Conservation (phyloP, 208 protist genomes). For the Angomonas deanei region DNA sequence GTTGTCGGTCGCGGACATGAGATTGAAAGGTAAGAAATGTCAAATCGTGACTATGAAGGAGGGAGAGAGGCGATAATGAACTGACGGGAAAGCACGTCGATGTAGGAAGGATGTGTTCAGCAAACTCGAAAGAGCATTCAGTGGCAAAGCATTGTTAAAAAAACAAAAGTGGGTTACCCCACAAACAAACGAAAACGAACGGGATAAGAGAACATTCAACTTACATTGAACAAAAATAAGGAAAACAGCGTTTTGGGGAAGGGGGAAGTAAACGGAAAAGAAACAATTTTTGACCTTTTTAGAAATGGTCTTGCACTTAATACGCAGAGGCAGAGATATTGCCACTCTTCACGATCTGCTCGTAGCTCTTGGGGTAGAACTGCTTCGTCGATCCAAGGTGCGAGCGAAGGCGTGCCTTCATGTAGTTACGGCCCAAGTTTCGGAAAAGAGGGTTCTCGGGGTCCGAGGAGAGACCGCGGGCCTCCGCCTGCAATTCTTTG, state of each 20-base stretch:
- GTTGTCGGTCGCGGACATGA: not conserved
- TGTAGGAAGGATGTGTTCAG: too few species aligned
- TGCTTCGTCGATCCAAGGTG: not conserved
- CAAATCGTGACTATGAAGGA: not conserved
- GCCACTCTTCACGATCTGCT: not conserved
- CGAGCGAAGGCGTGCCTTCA: constrained; percentile 2
- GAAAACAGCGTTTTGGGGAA: not conserved
- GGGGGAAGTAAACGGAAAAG: not conserved
- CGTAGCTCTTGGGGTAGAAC: constrained; percentile 3
- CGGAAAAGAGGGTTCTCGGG: not conserved
- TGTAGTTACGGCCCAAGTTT: not conserved
- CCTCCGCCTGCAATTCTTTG: not conserved
- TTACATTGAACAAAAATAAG: not conserved
- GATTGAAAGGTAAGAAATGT: not conserved
- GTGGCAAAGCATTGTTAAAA: too few species aligned
- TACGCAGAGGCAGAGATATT: not conserved
- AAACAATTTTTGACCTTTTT: too few species aligned
- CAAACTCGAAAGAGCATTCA: not conserved
- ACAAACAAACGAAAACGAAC: not conserved
- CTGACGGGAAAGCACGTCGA: too few species aligned
- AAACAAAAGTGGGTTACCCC: too few species aligned
- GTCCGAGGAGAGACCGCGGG: not conserved
- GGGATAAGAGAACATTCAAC: not conserved
- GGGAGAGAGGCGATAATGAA: too few species aligned
- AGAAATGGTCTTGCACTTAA: too few species aligned